Base-by-base conservation (phyloP, 306 rosid species). In the Quillaja saponaria region DNA sequence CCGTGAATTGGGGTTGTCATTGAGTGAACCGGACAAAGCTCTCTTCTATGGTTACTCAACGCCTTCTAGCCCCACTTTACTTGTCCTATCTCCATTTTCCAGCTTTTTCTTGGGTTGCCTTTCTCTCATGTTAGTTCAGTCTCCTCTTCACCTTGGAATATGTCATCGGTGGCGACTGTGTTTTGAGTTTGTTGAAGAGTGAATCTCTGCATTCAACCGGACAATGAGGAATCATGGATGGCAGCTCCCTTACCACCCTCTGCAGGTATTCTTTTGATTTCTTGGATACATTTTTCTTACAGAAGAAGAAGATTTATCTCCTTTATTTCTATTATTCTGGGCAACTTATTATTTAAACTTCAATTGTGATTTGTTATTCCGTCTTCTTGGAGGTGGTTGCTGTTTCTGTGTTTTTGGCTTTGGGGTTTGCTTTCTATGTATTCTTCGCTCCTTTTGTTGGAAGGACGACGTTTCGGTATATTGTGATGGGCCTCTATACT, bases 381-480 rank as follows among this genome's bases (percentile, higher is more conserved):
- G 9, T 55, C n/a, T 73, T 13, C 42, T 14, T 60, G 63, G 61
- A 91, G 97, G 96, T 91, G 75, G 98, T 91, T 77, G 98, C 98
- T 44, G 88, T 91, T 80, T 95, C 98, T 66, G 96, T 91, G 10
- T 91, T 91, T 79, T 58, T 88, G 78, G 96, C 98, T 16, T 76
- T 88, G 86, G 98, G 95, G 44, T 91, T 91, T 73, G 98, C 98
- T 49, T 91, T 84, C 81, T 91, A 88, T 73, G 98, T 91, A 71
- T 91, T 91, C 87, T 88, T 91, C 71, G 96, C 92, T 61, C 98
- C 98, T 51, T 91, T 92, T 72, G 94, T 84, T 54, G 98, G 96
- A 72, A 86, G 71, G 83, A 92, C 81, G 85, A 64, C 67, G 66
- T 85, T 82, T 54, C 98, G 82, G 83, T 92, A 88, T 54, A 63